Evolutionary conservation across 2,329 filamentous ascomycete genomes (phyloP).

Genomic region (Lecanicillium sp.): DNA sequence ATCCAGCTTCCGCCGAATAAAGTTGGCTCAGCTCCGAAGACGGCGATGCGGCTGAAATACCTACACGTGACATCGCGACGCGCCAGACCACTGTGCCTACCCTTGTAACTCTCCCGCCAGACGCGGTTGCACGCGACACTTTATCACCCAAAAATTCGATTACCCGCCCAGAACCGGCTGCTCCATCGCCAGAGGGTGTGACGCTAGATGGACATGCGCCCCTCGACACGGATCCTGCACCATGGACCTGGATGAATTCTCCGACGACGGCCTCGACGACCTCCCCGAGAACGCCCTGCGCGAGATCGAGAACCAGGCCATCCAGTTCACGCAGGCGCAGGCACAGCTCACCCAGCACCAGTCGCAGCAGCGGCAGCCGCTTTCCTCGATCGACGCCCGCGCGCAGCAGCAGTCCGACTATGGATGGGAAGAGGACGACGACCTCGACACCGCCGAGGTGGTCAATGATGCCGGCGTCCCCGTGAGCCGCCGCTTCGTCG

Average conservation of each 20-base stretch:
- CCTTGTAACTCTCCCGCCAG: neutral
- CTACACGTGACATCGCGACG: conserved; percentile 24
- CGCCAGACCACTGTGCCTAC: conserved; percentile 1
- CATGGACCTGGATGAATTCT: conserved; percentile 51
- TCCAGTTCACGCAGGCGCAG: conserved; percentile 52
- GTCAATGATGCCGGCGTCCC: conserved; percentile 41
- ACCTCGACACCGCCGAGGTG: conserved; percentile 53
- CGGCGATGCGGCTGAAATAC: neutral
- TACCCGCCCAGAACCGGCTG: too few relatives aligned
- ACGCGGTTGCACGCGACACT: conserved; percentile 4
- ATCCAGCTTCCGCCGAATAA: neutral
- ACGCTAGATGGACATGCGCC: neutral
- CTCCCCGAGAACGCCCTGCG: conserved; percentile 51
- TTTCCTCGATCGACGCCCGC: conserved; percentile 20
- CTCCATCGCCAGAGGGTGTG: neutral
- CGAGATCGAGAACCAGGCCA: conserved; percentile 59
- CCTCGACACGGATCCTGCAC: neutral
- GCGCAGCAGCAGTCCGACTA: conserved; percentile 29
- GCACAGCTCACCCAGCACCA: conserved; percentile 24
- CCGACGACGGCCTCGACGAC: conserved; percentile 57
- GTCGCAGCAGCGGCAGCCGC: too few relatives aligned
- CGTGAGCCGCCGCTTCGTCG: conserved; percentile 29
- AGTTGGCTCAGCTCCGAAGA: neutral
- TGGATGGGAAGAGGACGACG: conserved; percentile 48
- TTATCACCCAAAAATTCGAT: too few relatives aligned